Conservation (phyloP, 2,329 filamentous ascomycete genomes). For the Scedosporium minutisporum region DNA sequence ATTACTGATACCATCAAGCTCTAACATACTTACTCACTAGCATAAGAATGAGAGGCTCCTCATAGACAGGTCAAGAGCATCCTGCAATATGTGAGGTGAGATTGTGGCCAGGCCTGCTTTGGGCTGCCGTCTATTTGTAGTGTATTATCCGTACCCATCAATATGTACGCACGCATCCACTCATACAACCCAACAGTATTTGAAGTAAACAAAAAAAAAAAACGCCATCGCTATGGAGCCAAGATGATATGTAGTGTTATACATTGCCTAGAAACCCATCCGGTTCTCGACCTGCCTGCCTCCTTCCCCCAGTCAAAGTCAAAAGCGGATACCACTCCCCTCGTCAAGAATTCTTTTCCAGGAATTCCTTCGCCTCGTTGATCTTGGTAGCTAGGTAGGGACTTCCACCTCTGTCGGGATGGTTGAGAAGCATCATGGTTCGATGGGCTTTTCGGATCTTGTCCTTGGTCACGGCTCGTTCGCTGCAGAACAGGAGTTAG, state of each 20-base stretch:
- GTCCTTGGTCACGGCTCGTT: conserved; percentile 80
- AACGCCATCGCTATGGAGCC: conserved; percentile 34
- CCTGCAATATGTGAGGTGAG: not conserved
- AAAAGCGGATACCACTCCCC: not conserved
- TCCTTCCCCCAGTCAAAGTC: not conserved
- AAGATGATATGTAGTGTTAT: conserved; percentile 28
- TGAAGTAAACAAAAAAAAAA: conserved; percentile 24
- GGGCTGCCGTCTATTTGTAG: conserved; percentile 1
- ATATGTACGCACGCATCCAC: conserved; percentile 3
- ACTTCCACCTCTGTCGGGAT: conserved; percentile 92
- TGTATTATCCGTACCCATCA: not conserved
- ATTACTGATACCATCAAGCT: too few relatives aligned
- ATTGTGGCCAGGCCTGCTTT: not conserved
- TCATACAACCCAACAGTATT: not conserved
- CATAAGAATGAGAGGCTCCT: too few relatives aligned
- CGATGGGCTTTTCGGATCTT: conserved; percentile 93
- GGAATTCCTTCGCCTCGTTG: conserved; percentile 93
- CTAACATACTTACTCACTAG: too few relatives aligned
- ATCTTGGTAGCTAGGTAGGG: conserved; percentile 96
- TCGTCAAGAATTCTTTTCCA: conserved; percentile 60
- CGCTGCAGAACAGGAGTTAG: conserved; percentile 39
- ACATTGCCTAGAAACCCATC: conserved; percentile 14
- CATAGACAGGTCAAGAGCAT: too few relatives aligned
- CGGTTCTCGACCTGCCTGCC: conserved; percentile 1
- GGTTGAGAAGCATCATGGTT: conserved; percentile 92